Evolutionary conservation across 2,329 filamentous ascomycete species (phyloP), one percentile per base, ranked within the genome.

Genomic region (Calonectria pseudoturangicola): DNA sequence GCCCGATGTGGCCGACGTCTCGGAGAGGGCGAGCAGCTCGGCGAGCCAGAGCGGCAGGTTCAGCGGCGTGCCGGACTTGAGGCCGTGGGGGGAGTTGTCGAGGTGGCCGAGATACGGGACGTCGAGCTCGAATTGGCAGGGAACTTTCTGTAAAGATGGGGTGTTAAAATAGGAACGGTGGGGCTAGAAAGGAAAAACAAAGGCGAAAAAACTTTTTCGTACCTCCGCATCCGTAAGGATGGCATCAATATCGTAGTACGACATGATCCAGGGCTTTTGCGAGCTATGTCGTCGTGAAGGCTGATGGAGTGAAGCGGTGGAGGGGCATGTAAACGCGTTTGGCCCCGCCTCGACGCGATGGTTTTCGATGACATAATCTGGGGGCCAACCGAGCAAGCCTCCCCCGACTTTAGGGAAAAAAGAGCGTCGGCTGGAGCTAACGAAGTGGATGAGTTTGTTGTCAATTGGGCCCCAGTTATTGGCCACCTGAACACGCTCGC

Each of bases 1-100:
- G 63, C 85, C 86, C 70, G 85, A 81, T 70, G 87, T 84, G 33
- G 85, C 84, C 62, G 83, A 84, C 12, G 85, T 84, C 33, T 88
- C 89, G 75, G 91, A 92, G 54, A 97, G 90, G 36, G 95, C 94
- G 66, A 99, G 93, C 90, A 98, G 96, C 84, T 98, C 95, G 77
- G 94, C 95, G 15, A 99, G 92, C 97, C 97, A 99, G 76, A 98
- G 89, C 2, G 97, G 97, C 1, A 98, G 92, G 74, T 93, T 91
- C 58, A 98, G 89, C 51, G 93, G 92, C 0, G 95, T 96, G 73
- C 94, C 94, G 68, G 92, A 86, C 83, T 96, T 97, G 79, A 98
- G 92, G 82, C 94, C 85, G 39, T 89, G 86, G 28, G 94, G 90
- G 81, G 95, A 96, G 80, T 95, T 95, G 85, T 98, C 95, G 72